Base-by-base conservation (phyloP, 352 stramenopile genomes). In the Pythium brachiatum region DNA sequence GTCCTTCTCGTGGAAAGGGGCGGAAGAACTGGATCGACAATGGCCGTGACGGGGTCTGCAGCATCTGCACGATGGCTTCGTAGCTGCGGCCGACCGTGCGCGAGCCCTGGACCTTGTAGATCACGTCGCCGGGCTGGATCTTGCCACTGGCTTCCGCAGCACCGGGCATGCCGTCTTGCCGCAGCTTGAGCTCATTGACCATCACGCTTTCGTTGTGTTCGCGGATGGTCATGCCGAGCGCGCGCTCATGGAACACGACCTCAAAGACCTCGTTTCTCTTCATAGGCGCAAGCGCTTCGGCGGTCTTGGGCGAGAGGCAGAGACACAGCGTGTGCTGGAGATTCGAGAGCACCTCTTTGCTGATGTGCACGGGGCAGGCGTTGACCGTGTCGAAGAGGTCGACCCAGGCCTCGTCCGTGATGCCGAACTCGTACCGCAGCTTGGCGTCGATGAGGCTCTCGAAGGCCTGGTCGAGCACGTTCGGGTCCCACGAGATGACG, bases 361-460 rank as follows among this genome's bases (percentile, higher is more conserved):
- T 89, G 60, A 94, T 94, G 64, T 89, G 78, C 25, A 94, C 85
- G 61, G 90, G 81, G 54, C 81, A 89, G 53, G 81, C 89, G 68
- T 90, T 92, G 60, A 79, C 75, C 44, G 79, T 79, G 63, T 94
- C 85, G 64, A 94, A 91, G 55, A 94, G 81, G 70, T 94, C 85
- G 27, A 94, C 85, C 85, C 85, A 94, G 18, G 85, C 83, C 60
- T 94, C 85, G 71, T 94, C 85, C 56, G 82, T 89, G 20, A 94
- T 81, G 57, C 82, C 82, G 64, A 94, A 94, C 44, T 85, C 73
- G 43, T 74, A 65, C 26, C 85, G 85, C 16, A 94, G 73, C 66
- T 90, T 81, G 62, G 81, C 71, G 64, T 94, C 85, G 47, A 94
- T 79, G 50, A 92, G 70, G 54, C 70, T 81, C 65, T 92, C 85